Percentiles rank a stretch among this genome's conserved stretches.
Evolutionary conservation across 257 asterid genomes (phyloP).

Genomic region (Plantago major): DNA sequence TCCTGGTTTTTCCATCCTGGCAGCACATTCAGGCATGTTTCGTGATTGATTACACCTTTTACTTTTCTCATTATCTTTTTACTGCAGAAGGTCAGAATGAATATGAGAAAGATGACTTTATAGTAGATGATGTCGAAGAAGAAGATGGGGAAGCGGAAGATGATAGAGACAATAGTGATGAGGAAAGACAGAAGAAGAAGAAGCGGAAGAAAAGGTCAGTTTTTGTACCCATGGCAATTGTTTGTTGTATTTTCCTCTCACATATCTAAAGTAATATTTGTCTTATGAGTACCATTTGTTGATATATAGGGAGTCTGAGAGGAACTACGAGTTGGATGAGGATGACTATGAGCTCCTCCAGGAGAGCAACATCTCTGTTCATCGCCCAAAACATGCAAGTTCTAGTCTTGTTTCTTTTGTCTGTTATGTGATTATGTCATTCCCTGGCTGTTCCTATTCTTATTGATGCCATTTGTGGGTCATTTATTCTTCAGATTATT

Average conservation of each 20-base stretch:
- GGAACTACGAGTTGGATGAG: slow-evolving; percentile 68
- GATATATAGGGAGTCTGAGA: slow-evolving; percentile 60
- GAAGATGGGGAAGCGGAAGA: slow-evolving; percentile 76
- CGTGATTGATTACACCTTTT: not conserved
- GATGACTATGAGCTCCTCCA: slow-evolving; percentile 94
- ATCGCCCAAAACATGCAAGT: slow-evolving; percentile 64
- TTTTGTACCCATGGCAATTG: not conserved
- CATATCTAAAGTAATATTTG: not conserved
- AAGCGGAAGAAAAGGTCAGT: slow-evolving; percentile 77
- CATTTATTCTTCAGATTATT: slow-evolving; percentile 7
- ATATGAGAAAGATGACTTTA: slow-evolving; percentile 90
- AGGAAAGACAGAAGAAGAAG: slow-evolving; percentile 79
- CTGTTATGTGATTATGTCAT: no score
- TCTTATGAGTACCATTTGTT: slow-evolving; percentile 3
- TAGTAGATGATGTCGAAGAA: slow-evolving; percentile 78
- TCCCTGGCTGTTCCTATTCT: not conserved
- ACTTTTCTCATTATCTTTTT: not conserved
- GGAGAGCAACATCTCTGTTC: slow-evolving; percentile 82
- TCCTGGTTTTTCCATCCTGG: no score
- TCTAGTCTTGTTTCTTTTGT: not conserved
- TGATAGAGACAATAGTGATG: slow-evolving; percentile 65
- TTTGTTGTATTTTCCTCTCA: slow-evolving; percentile 2
- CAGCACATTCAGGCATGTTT: slow-evolving; percentile 2
- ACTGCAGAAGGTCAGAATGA: slow-evolving; percentile 81
- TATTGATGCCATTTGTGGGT: not conserved